Evolutionary conservation across 331 rosid genomes (phyloP).

Genomic region (Malus hybrid): DNA sequence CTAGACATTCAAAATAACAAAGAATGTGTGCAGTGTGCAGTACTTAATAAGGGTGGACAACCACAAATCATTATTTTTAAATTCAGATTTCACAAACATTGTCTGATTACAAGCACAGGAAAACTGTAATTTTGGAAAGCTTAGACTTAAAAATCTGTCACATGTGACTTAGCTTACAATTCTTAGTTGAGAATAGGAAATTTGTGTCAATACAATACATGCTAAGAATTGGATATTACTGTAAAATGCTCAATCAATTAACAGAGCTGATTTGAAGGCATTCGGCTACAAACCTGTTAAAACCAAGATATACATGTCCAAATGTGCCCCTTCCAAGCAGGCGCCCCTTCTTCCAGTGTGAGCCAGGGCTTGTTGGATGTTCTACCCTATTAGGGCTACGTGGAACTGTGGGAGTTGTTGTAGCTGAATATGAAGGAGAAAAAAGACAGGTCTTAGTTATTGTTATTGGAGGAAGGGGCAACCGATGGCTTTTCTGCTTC

Average conservation of each 20-base stretch:
- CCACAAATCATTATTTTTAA: not conserved
- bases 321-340: conserved; percentile 47
- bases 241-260: not conserved
- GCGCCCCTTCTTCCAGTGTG: conserved; percentile 50
- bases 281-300: conserved; percentile 33
- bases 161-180: not conserved
- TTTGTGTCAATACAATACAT: not conserved
- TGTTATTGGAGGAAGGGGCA: conserved; percentile 46
- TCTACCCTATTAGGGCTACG: conserved; percentile 46
- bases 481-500: conserved; percentile 37
- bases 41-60: not conserved
- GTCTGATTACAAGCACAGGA: not conserved
- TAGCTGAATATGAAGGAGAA: conserved; percentile 39
- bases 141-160: not conserved
- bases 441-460: conserved; percentile 25
- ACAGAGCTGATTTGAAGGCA: not conserved
- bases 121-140: not conserved
- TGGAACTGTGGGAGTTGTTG: conserved; percentile 36
- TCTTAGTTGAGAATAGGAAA: not conserved
- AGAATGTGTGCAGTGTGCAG: not conserved
- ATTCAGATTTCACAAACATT: not conserved
- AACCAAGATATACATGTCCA: conserved; percentile 50
- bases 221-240: not conserved
- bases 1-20: not conserved
- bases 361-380: conserved; percentile 42